These are phyloP conservation scores for Lolium perenne DNA, from an alignment of 176 grass and related monocot genomes.

Conservation along the genomic window DNA sequence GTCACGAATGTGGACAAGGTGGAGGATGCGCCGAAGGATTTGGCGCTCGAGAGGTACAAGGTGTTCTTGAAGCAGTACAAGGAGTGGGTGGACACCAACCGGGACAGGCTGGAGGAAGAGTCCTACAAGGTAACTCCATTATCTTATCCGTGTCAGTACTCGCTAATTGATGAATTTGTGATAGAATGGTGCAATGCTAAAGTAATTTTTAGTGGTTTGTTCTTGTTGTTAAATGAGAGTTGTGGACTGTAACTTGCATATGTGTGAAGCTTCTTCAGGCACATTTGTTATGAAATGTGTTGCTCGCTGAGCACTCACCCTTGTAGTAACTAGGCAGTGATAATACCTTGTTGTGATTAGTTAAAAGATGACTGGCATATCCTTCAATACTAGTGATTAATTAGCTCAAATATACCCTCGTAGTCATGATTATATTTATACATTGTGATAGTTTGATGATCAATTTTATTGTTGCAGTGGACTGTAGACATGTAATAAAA, in stretches of 20 bases:
- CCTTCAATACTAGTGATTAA: background rate
- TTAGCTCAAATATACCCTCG: background rate
- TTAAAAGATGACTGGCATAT: background rate
- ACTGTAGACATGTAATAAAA: background rate
- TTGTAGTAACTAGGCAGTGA: background rate
- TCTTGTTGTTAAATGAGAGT: background rate
- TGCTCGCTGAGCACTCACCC: background rate
- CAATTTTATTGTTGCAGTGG: background rate
- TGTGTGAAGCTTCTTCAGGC: background rate
- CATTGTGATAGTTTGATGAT: conserved; percentile 3
- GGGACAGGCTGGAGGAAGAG: conserved; percentile 74
- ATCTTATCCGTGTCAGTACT: background rate
- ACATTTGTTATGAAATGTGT: conserved; percentile 21
- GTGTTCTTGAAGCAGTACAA: conserved; percentile 95
- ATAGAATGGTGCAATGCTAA: background rate
- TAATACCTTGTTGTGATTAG: background rate
- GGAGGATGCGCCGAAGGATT: conserved; percentile 53
- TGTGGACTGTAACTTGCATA: background rate
- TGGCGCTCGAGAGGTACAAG: conserved; percentile 76
- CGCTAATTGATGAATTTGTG: background rate
- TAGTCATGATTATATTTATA: background rate
- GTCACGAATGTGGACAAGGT: conserved; percentile 56
- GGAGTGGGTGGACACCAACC: conserved; percentile 90
- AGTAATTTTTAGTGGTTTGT: background rate
- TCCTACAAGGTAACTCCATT: conserved; percentile 70